Percentiles rank a stretch among this genome's conserved stretches.
Evolutionary conservation across 352 stramenopile species (phyloP).

Genomic region (Phytophthora cajani): DNA sequence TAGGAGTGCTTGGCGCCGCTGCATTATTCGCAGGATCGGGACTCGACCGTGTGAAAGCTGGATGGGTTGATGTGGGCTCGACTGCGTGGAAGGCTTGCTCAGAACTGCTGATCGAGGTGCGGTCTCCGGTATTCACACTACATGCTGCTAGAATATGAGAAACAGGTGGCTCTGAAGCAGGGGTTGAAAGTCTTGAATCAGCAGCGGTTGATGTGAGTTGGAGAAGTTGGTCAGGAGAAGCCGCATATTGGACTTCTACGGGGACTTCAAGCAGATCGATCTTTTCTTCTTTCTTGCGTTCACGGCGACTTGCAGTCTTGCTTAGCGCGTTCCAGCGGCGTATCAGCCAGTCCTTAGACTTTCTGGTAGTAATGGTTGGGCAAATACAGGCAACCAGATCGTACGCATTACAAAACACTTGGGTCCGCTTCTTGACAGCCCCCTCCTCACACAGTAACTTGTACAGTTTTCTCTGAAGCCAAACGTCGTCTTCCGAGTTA

Average conservation of each 20-base stretch:
- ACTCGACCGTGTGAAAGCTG: too few species aligned
- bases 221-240: too few species aligned
- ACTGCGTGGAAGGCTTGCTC: too few species aligned
- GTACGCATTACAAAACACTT: not conserved
- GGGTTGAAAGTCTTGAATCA: too few species aligned
- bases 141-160: too few species aligned
- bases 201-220: too few species aligned
- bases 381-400: not conserved
- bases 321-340: not conserved
- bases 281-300: not conserved
- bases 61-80: too few species aligned
- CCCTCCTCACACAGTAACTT: not conserved
- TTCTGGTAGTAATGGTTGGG: not conserved
- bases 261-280: not conserved
- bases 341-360: not conserved
- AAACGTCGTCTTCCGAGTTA: not conserved
- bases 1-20: too few species aligned
- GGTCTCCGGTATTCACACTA: too few species aligned
- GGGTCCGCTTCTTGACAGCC: not conserved
- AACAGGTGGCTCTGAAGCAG: too few species aligned
- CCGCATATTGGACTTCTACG: too few species aligned
- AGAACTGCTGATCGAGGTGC: too few species aligned
- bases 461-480: not conserved
- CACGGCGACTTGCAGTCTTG: not conserved
- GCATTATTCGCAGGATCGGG: not conserved